A percentile compares a stretch with the other conserved stretches of the same genome.
Evolutionary conservation across 306 rosid species (phyloP).

Genomic region (Oemleria cerasiformis): DNA sequence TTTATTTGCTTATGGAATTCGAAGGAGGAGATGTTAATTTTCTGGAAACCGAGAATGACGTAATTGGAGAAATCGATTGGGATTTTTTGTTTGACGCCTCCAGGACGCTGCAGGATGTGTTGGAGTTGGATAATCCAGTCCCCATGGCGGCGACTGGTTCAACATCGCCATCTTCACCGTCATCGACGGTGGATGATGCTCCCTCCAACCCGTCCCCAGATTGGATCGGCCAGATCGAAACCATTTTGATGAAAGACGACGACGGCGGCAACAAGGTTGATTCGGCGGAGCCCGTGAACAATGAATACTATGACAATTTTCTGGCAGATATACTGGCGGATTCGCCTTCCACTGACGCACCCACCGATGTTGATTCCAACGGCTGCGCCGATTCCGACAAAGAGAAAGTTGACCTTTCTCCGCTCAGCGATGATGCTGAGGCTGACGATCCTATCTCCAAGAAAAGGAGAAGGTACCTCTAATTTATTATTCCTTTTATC

Average conservation of each 20-base stretch:
- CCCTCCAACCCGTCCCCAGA: constrained; percentile 18
- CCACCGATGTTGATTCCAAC: constrained; percentile 19
- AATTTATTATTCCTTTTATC: not conserved
- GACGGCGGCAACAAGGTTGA: not conserved
- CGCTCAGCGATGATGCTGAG: constrained; percentile 6
- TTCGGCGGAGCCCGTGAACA: constrained; percentile 20
- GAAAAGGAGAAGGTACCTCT: constrained; percentile 56
- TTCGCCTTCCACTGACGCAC: constrained; percentile 24
- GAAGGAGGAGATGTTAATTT: constrained; percentile 21
- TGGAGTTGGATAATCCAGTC: constrained; percentile 19
- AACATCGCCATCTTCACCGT: constrained; percentile 2
- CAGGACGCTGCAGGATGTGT: not conserved
- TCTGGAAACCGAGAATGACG: constrained; percentile 8
- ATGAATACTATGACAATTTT: constrained; percentile 30
- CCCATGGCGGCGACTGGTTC: not conserved
- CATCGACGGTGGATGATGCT: constrained; percentile 10
- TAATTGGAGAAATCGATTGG: constrained; percentile 36
- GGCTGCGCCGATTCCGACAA: constrained; percentile 30
- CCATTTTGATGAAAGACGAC: constrained; percentile 51
- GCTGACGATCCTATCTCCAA: constrained; percentile 46
- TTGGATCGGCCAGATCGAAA: constrained; percentile 47
- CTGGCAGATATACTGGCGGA: constrained; percentile 44
- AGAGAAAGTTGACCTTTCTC: constrained; percentile 27
- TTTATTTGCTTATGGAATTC: constrained; percentile 15
- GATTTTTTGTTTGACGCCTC: constrained; percentile 27